Evolutionary conservation across 2,329 filamentous ascomycete genomes (phyloP), one percentile per base, ranked within the genome.

Genomic region (Penicillium polonicum): DNA sequence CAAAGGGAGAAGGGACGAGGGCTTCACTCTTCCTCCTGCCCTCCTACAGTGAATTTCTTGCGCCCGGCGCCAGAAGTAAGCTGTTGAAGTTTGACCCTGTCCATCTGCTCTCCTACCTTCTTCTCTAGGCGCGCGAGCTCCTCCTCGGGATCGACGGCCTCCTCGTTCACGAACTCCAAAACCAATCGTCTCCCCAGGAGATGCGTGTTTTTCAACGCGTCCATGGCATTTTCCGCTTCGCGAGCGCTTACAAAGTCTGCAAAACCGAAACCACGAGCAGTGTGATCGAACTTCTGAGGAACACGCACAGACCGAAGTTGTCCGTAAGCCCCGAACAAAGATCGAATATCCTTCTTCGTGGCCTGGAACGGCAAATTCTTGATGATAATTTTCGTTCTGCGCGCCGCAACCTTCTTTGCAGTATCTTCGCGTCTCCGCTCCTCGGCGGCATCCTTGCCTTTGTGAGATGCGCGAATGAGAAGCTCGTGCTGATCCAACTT

Each of bases 281-380:
- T 86, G 67, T 88, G 86, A 78, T 96, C 91, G 75, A 96, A 93
- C 77, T 97, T 97, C 80, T 96, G 92, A 52, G 94, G 94, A 70
- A 99, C 85, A 62, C 94, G 90, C 60, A 99, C 91, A 52, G 92
- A 93, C 70, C 91, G 89, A 62, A 99, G 85, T 73, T 96, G 89
- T 45, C 94, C 95, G 76, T 97, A 97, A 36, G 91, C 87, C 60
- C 90, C 87, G 73, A 97, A 92, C 42, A 97, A 82, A 53, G 88
- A 82, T 62, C 91, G 86, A 58, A 99, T 83, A 73, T 99, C 94
- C 75, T 95, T 94, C 80, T 96, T 97, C 53, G 87, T 89, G 48
- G 90, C 89, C 79, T 97, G 91, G 79, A 99, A 99, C 21, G 94
- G 93, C 76, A 99, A 79, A 80, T 99, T 99, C 82, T 97, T 99